These are phyloP conservation scores for Wickerhamiella spandovensis DNA, from an alignment of 805 yeast species.

Conservation along the genomic window DNA sequence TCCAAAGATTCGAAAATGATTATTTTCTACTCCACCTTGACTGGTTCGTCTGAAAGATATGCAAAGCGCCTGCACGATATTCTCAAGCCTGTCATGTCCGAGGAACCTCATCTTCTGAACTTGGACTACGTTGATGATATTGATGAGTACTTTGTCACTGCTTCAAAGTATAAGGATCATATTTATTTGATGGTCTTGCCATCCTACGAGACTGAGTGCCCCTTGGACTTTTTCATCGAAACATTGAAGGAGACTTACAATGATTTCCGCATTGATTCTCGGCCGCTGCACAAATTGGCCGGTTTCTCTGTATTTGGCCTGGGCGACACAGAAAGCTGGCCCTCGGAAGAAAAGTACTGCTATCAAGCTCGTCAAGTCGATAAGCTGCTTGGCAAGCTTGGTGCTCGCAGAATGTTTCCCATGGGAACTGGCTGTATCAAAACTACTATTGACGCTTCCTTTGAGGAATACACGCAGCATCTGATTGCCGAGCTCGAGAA, in stretches of 20 bases:
- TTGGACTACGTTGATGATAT: slow-evolving; percentile 74
- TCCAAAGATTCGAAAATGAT: slow-evolving; percentile 40
- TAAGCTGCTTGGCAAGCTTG: slow-evolving; percentile 61
- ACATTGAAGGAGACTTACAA: slow-evolving; percentile 65
- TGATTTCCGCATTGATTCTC: slow-evolving; percentile 76
- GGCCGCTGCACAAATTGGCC: slow-evolving; percentile 51
- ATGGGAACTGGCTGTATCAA: slow-evolving; percentile 76
- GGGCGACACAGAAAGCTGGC: slow-evolving; percentile 83
- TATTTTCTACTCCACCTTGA: slow-evolving; percentile 72
- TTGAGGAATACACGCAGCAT: slow-evolving; percentile 54
- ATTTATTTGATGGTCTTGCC: slow-evolving; percentile 69
- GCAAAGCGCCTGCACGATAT: slow-evolving; percentile 39
- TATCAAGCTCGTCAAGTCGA: slow-evolving; percentile 73
- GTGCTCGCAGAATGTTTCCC: slow-evolving; percentile 77
- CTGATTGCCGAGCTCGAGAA: slow-evolving; percentile 52
- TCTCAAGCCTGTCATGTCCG: slow-evolving; percentile 21
- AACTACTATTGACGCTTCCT: slow-evolving; percentile 37
- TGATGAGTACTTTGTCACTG: slow-evolving; percentile 68
- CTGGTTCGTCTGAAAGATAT: slow-evolving; percentile 65
- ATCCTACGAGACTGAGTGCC: slow-evolving; percentile 85
- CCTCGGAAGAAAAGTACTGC: slow-evolving; percentile 53
- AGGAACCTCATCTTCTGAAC: slow-evolving; percentile 43
- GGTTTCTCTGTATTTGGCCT: slow-evolving; percentile 81
- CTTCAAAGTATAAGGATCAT: slow-evolving; percentile 25
- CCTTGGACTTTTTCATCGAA: slow-evolving; percentile 76